Conservation (phyloP, 345 rosid genomes). For the Stellera chamaejasme region DNA sequence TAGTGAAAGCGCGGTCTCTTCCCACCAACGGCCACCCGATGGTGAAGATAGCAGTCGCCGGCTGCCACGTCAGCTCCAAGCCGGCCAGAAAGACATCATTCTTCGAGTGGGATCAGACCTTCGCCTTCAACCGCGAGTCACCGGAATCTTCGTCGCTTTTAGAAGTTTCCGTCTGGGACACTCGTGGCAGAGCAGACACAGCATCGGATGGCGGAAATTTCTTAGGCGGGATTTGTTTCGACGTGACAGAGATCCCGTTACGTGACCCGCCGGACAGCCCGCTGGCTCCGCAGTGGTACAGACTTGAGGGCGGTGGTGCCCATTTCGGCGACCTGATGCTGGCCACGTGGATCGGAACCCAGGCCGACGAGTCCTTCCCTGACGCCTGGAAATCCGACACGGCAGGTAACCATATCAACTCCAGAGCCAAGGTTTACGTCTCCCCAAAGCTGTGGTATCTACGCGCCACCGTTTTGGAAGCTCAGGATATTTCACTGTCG, state of each 20-base stretch:
- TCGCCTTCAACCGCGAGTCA: conserved; percentile 70
- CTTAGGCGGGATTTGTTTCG: conserved; percentile 82
- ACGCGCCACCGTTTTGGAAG: conserved; percentile 64
- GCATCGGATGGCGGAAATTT: conserved; percentile 28
- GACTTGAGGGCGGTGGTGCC: conserved; percentile 70
- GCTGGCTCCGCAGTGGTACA: conserved; percentile 89
- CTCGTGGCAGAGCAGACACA: conserved; percentile 9
- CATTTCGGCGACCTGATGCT: conserved; percentile 71
- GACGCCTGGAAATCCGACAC: conserved; percentile 90
- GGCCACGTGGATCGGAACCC: conserved; percentile 94
- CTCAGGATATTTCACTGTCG: conserved; percentile 50
- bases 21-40: conserved; percentile 68
- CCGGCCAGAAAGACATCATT: conserved; percentile 48
- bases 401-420: conserved; percentile 41
- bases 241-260: conserved; percentile 64
- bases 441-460: conserved; percentile 90
- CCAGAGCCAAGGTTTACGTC: conserved; percentile 69
- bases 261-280: conserved; percentile 98
- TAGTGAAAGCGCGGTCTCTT: conserved; percentile 61
- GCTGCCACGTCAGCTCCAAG: conserved; percentile 39
- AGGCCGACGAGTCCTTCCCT: conserved; percentile 86
- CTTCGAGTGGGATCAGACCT: conserved; percentile 92
- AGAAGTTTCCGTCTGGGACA: conserved; percentile 69
- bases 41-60: conserved; percentile 44
- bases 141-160: conserved; percentile 56